Conservation (phyloP, 1,284 basidiomycete species). For the Ustilago hordei region DNA sequence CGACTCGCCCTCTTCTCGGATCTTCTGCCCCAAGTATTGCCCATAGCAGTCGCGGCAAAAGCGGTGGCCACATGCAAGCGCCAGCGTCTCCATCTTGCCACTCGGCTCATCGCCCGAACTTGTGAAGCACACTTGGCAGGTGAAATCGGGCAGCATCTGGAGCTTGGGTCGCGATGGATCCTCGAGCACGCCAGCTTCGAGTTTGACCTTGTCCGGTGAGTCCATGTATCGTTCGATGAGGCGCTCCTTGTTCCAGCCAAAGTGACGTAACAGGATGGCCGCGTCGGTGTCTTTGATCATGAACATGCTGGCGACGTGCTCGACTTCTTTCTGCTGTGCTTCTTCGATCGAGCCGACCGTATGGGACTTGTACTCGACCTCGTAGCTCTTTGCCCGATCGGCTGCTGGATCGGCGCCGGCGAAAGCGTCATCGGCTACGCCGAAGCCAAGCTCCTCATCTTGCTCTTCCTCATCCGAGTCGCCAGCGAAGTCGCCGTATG, state of each 20-base stretch:
- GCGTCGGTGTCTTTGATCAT: slow-evolving; percentile 72
- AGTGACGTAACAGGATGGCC: slow-evolving; percentile 83
- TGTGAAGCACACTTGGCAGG: slow-evolving; percentile 65
- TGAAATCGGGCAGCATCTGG: slow-evolving; percentile 53
- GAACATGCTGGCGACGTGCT: slow-evolving; percentile 67
- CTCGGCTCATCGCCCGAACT: slow-evolving; percentile 55
- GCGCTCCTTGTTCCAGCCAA: slow-evolving; percentile 94
- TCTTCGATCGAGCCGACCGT: slow-evolving; percentile 52
- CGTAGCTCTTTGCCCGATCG: slow-evolving; percentile 57
- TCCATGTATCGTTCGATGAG: slow-evolving; percentile 73
- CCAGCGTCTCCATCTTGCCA: slow-evolving; percentile 60
- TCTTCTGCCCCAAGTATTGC: slow-evolving; percentile 85
- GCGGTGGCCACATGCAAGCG: slow-evolving; percentile 66
- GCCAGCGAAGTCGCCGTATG: slow-evolving; percentile 48
- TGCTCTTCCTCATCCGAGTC: slow-evolving; percentile 46
- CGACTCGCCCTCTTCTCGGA: slow-evolving; percentile 89
- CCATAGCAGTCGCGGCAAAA: slow-evolving; percentile 79
- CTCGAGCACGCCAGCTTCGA: slow-evolving; percentile 64
- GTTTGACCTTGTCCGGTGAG: slow-evolving; percentile 57
- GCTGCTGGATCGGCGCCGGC: slow-evolving; percentile 42
- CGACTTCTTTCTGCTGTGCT: slow-evolving; percentile 63
- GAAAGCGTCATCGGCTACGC: slow-evolving; percentile 52
- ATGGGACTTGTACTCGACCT: slow-evolving; percentile 65
- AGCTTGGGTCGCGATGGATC: slow-evolving; percentile 56
- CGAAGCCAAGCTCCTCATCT: slow-evolving; percentile 43